Conservation (phyloP, 2,329 filamentous ascomycete species). For the Pseudogymnoascus sp. region DNA sequence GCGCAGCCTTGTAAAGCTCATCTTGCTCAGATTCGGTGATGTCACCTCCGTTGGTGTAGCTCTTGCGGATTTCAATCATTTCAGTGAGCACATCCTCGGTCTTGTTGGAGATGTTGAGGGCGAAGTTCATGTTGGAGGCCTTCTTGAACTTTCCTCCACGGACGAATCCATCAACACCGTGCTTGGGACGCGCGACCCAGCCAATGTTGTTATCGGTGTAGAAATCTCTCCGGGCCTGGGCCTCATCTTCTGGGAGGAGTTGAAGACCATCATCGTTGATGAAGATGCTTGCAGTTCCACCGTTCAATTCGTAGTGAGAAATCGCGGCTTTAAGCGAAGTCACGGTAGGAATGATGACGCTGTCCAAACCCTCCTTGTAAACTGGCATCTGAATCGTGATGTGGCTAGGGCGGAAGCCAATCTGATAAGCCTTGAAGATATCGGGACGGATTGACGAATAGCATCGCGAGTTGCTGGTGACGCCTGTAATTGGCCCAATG, state of each 20-base stretch:
- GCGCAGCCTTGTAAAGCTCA: slow-evolving; percentile 44
- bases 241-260: slow-evolving; percentile 45
- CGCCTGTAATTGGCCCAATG: slow-evolving; percentile 43
- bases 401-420: slow-evolving; percentile 35
- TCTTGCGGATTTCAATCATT: slow-evolving; percentile 13
- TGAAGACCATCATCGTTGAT: slow-evolving; percentile 66
- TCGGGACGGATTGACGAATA: slow-evolving; percentile 41
- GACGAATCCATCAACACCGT: slow-evolving; percentile 43
- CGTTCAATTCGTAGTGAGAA: slow-evolving; percentile 53
- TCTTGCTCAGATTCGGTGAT: slow-evolving; percentile 36
- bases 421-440: slow-evolving; percentile 30
- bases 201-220: slow-evolving; percentile 54
- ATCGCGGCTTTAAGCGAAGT: slow-evolving; percentile 51
- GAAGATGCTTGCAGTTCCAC: slow-evolving; percentile 63
- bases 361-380: slow-evolving; percentile 42
- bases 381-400: slow-evolving; percentile 43
- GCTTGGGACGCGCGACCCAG: slow-evolving; percentile 46
- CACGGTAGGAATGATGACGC: slow-evolving; percentile 50
- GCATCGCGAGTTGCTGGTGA: slow-evolving; percentile 39
- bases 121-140: slow-evolving; percentile 72
- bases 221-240: slow-evolving; percentile 45
- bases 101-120: slow-evolving; percentile 53
- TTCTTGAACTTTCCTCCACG: slow-evolving; percentile 65
- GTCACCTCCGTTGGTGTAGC: slow-evolving; percentile 22
- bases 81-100: slow-evolving; percentile 52